Conservation (phyloP, 2,329 filamentous ascomycete species). For the Cercospora sp. region DNA sequence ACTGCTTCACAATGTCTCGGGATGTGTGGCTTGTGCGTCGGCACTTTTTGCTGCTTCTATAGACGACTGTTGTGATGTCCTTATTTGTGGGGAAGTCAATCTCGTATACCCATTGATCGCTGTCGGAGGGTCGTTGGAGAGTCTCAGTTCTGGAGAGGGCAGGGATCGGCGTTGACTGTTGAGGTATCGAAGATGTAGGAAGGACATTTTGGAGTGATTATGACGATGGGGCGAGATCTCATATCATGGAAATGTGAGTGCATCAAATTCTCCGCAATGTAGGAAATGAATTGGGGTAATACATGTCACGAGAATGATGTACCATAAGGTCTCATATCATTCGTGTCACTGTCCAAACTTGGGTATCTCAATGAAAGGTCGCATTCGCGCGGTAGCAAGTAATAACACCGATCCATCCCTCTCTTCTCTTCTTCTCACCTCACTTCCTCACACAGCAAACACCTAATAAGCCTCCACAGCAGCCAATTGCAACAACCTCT, state of each 20-base stretch:
- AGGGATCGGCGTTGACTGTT: not conserved
- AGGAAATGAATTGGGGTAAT: too few species aligned
- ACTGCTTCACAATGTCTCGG: not conserved
- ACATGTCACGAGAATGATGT: not conserved
- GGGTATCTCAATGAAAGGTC: constrained; percentile 19
- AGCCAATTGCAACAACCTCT: constrained; percentile 40
- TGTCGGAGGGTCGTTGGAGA: not conserved
- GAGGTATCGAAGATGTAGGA: too few species aligned
- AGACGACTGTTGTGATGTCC: not conserved
- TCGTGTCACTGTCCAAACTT: not conserved
- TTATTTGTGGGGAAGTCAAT: not conserved
- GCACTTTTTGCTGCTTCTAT: not conserved
- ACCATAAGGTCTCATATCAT: not conserved
- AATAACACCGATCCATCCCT: too few species aligned
- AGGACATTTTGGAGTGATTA: not conserved
- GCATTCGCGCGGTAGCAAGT: constrained; percentile 16
- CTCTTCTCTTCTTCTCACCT: not conserved
- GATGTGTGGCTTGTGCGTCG: not conserved
- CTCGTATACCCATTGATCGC: not conserved
- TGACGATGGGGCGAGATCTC: rapidly evolving
- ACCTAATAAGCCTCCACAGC: constrained; percentile 36
- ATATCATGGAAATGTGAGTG: not conserved
- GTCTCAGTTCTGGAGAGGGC: not conserved
- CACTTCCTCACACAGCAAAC: not conserved
- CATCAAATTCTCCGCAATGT: not conserved